Base-by-base conservation (phyloP, 176 grass and related monocot species). In the Musa troglodytarum region DNA sequence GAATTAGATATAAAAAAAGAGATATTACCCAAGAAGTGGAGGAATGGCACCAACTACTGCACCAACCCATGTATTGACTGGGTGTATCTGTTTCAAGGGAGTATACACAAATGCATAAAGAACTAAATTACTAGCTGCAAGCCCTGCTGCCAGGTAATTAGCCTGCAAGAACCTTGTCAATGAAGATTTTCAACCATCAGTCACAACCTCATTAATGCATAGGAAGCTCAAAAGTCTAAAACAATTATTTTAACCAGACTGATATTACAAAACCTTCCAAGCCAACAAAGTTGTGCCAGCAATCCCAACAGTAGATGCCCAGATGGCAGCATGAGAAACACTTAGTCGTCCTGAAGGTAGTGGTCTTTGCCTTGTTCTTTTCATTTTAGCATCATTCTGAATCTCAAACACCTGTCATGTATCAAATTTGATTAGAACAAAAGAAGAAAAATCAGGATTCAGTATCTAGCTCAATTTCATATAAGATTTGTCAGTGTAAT, bases 31-130 rank as follows among this genome's bases (percentile, higher is more conserved):
- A 50, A 97, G 82, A 87, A 98, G 94, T 69, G 94, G 94, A 63
- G 94, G 94, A 87, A 98, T 98, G 68, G 94, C 94, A 65, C 94
- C 90, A 83, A 98, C 86, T 76, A 98, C 57, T 66, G 94, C 94
- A 79, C 94, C 94, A 79, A 98, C 94, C 94, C 94, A 98, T 87
- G 94, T 98, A 89, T 98, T 98, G 49, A 89, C 68, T 50, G 94
- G 94, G 73, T 98, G 94, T 85, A 98, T 93, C 85, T 98, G 94
- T 83, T 98, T 98, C 73, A 98, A 82, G 23, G 94, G 90, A 78
- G 94, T 98, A 72, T 98, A 98, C n/a, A 93, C 83, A 84, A 98
- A 98, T 79, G 94, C 90, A 81, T 98, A 98, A 50, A 98, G 78
- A 87, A 93, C 59, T 10, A 97, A 86, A 85, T 97, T 97, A 63